Evolutionary conservation across 1,139 yeast species (phyloP).

Genomic region (Candida sp.): DNA sequence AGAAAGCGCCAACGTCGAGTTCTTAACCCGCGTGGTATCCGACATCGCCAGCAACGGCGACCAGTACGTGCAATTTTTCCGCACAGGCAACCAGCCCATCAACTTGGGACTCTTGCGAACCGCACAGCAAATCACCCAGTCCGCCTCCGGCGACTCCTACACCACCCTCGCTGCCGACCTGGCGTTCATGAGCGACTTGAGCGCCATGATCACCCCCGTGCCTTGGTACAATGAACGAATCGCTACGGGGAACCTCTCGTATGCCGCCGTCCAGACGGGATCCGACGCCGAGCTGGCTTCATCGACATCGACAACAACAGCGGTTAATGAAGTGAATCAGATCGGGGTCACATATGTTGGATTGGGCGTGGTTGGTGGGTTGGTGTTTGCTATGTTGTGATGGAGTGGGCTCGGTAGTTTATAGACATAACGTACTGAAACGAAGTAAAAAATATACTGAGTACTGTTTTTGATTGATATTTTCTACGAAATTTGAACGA

Average conservation of each 20-base stretch:
- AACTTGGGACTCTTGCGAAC: slow-evolving; percentile 29
- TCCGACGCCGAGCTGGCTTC: no score
- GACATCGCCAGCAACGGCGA: slow-evolving; percentile 25
- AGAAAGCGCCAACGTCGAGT: slow-evolving; percentile 18
- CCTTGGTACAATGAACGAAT: slow-evolving; percentile 35
- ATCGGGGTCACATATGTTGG: background rate
- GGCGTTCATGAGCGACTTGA: slow-evolving; percentile 18
- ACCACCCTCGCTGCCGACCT: slow-evolving; percentile 34
- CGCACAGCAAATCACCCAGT: slow-evolving; percentile 24
- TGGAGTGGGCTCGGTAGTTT: background rate
- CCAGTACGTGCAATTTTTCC: slow-evolving; percentile 25
- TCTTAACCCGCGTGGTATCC: slow-evolving; percentile 31
- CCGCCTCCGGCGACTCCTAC: slow-evolving; percentile 34
- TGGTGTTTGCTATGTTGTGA: background rate
- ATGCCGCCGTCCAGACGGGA: slow-evolving; percentile 7
- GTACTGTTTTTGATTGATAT: background rate
- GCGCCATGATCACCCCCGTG: slow-evolving; percentile 33
- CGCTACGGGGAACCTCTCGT: background rate
- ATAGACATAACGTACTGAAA: background rate
- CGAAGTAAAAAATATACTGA: background rate
- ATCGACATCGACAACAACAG: background rate
- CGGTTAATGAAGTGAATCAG: background rate
- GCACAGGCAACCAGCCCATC: slow-evolving; percentile 24
- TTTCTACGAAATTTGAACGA: background rate
- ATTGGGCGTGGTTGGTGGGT: background rate